Evolutionary conservation across 352 stramenopile genomes (phyloP), one percentile per base, ranked within the genome.

Genomic region (Phytophthora pluvialis): DNA sequence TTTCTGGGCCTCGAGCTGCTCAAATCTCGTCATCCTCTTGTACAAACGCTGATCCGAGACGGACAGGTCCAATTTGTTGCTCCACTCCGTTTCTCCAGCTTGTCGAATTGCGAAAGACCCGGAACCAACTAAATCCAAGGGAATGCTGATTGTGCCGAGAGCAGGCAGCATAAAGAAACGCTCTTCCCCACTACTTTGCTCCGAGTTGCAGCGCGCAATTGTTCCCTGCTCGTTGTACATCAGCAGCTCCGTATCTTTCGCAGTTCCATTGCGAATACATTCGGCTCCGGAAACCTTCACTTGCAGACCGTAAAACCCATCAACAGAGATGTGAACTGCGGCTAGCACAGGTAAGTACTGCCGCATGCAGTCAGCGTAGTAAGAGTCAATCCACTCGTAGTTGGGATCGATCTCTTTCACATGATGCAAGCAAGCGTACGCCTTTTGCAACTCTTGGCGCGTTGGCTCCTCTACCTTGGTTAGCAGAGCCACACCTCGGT

Each of bases 321-420:
- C 86, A 21, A 91, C 75, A 36, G 62, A 80, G 12, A 95, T 83
- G 51, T 90, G 59, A 25, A 96, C 60, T 13, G 83, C 81, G n/a
- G 89, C 64, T 12, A 95, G 58, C 6, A 90, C 72, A 16, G 88
- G 88, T 21, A 91, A 63, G 47, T 93, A 94, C 53, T 78, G 69
- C 2, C 81, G 80, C 57, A 81, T 66, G 47, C 85, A 92, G 44
- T 91, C 76, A 0, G 56, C 56, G 43, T 93, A 89, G 45, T 94
- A 96, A 42, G 82, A 93, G 52, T 93, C 80, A 36, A 94, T 89
- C 88, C 88, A 95, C 54, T 94, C 88, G 49, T 94, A 94, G 28
- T 79, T 78, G 18, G 82, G 78, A 48, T 95, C 78, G 21, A 91
- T 60, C 11, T 88, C 72, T 33, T 77, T 85, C 38, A 94, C 84